A percentile compares a stretch with the other conserved stretches of the same genome.
phyloP scores from a whole-genome alignment of 1,284 basidiomycete species.

The Rhodotorula sp. region DNA sequence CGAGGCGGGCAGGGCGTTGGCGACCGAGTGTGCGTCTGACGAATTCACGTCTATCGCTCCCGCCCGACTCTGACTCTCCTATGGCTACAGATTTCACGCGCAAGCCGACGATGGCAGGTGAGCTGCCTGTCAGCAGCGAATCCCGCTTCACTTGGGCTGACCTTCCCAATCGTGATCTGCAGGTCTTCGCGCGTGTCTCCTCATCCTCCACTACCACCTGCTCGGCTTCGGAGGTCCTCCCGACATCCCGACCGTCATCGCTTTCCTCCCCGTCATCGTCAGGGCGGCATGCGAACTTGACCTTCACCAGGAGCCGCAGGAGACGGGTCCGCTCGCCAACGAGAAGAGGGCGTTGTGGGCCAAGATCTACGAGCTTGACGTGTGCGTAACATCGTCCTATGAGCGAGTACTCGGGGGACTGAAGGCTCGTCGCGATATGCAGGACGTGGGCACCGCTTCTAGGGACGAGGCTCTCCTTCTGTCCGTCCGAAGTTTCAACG shows the following conservation, averaged over 20 bases:
- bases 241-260: background rate
- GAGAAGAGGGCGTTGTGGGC: slow-evolving; percentile 2
- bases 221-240: background rate
- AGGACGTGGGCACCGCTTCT: slow-evolving; percentile 8
- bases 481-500: too few relatives aligned
- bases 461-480: background rate
- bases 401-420: too few relatives aligned
- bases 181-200: slow-evolving; percentile 11
- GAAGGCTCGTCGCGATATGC: background rate
- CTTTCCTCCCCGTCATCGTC: background rate
- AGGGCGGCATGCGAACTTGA: slow-evolving; percentile 1
- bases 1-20: slow-evolving; percentile 2
- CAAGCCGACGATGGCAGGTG: background rate
- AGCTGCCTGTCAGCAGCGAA: background rate
- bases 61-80: background rate
- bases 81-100: background rate
- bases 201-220: slow-evolving; percentile 4
- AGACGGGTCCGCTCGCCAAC: background rate
- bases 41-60: too few relatives aligned
- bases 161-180: background rate
- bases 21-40: background rate
- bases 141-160: background rate
- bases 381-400: background rate
- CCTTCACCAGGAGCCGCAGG: slow-evolving; percentile 2
- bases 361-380: slow-evolving; percentile 7